Percentiles rank a stretch among this genome's conserved stretches.
These are phyloP conservation scores for Claviceps capensis DNA, from an alignment of 2,329 filamentous ascomycete species.

Conservation along the genomic window DNA sequence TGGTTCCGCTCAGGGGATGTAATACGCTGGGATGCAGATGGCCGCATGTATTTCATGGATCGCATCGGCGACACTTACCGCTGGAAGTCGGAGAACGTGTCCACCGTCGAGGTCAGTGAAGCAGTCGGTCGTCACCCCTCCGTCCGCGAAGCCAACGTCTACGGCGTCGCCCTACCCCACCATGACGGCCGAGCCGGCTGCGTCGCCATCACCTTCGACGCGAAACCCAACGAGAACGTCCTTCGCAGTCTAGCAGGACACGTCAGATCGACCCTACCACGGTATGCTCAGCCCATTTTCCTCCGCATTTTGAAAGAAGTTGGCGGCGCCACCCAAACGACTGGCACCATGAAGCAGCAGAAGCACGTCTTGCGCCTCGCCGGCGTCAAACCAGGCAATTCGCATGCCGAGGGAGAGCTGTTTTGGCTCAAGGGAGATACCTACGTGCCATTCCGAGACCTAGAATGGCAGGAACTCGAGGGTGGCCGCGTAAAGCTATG, in stretches of 20 bases:
- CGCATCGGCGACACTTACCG: conserved; percentile 66
- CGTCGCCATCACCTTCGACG: conserved; percentile 50
- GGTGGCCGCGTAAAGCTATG: conserved; percentile 59
- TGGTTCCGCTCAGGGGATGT: conserved; percentile 82
- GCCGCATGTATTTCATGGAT: conserved; percentile 67
- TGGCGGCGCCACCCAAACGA: conserved; percentile 45
- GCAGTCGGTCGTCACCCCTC: conserved; percentile 52
- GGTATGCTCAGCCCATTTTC: conserved; percentile 67
- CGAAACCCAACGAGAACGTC: conserved; percentile 28
- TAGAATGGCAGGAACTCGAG: conserved; percentile 56
- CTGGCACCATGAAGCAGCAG: conserved; percentile 82
- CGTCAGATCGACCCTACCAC: conserved; percentile 44
- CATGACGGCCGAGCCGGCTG: conserved; percentile 80
- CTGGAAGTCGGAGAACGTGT: conserved; percentile 76
- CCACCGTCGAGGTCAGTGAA: conserved; percentile 69
- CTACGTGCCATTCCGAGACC: conserved; percentile 53
- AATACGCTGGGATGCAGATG: conserved; percentile 55
- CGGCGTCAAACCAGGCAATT: conserved; percentile 50
- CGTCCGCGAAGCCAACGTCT: conserved; percentile 72
- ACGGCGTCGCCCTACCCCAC: conserved; percentile 64
- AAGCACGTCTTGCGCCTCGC: conserved; percentile 60
- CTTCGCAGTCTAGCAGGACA: conserved; percentile 50
- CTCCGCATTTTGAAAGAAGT: conserved; percentile 49
- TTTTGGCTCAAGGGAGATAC: conserved; percentile 52
- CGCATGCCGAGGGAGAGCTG: conserved; percentile 28